A percentile compares a stretch with the other conserved stretches of the same genome.
These are phyloP conservation scores for Gentiana macrophylla DNA, from an alignment of 257 asterid genomes.

Conservation along the genomic window DNA sequence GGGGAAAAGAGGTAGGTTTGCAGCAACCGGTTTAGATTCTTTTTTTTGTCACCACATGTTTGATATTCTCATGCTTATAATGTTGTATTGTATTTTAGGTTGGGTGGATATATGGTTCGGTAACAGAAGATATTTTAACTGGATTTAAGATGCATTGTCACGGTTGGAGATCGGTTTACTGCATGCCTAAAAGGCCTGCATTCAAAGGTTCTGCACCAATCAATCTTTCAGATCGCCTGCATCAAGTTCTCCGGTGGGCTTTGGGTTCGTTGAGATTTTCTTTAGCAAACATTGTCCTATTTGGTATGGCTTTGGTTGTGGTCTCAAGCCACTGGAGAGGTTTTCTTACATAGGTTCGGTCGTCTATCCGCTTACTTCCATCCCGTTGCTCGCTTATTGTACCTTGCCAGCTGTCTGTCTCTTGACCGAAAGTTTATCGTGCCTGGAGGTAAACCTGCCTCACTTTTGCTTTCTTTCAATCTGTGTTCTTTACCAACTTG, in stretches of 20 bases:
- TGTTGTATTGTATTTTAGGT: slow-evolving; percentile 55
- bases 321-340: slow-evolving; percentile 89
- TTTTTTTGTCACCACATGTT: not conserved
- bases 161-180: slow-evolving; percentile 96
- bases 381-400: slow-evolving; percentile 83
- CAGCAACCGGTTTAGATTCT: not conserved
- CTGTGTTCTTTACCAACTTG: no score
- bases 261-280: slow-evolving; percentile 91
- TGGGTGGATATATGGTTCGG: slow-evolving; percentile 98
- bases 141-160: slow-evolving; percentile 99
- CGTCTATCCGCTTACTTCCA: slow-evolving; percentile 82
- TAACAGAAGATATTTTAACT: slow-evolving; percentile 94
- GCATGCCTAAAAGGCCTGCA: slow-evolving; percentile 78
- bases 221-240: slow-evolving; percentile 94
- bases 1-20: slow-evolving; percentile 93
- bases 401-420: slow-evolving; percentile 92
- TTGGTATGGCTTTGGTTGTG: slow-evolving; percentile 97
- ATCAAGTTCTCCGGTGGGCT: slow-evolving; percentile 98
- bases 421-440: slow-evolving; percentile 83
- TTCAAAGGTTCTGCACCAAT: slow-evolving; percentile 93
- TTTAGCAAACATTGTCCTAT: slow-evolving; percentile 93
- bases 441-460: slow-evolving; percentile 50
- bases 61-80: slow-evolving; percentile 7
- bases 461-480: no score
- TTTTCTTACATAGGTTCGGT: slow-evolving; percentile 87